Conservation (phyloP, 441 rosid genomes). For the Pelargonium fulgidum region DNA sequence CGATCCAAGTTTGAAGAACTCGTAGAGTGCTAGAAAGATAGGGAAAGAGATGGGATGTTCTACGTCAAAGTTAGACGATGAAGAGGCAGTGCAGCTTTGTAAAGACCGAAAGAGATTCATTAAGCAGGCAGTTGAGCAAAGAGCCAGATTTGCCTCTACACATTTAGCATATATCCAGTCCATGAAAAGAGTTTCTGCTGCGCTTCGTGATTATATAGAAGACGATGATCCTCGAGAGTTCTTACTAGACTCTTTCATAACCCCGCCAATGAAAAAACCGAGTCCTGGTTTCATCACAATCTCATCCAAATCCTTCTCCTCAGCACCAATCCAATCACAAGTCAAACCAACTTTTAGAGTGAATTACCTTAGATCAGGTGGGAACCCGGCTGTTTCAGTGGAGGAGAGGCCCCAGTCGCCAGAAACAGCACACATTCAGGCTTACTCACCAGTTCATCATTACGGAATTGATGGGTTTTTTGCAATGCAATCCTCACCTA, state of each 20-base stretch:
- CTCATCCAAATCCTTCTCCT: slow-evolving; percentile 40
- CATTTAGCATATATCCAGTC: slow-evolving; percentile 83
- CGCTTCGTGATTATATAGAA: slow-evolving; percentile 63
- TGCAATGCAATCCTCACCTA: slow-evolving; percentile 50
- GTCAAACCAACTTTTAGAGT: slow-evolving; percentile 48
- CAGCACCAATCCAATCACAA: slow-evolving; percentile 21
- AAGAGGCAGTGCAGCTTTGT: slow-evolving; percentile 90
- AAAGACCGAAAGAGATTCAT: slow-evolving; percentile 80
- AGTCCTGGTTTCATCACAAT: slow-evolving; percentile 58
- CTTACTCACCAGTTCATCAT: slow-evolving; percentile 51
- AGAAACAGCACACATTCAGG: slow-evolving; percentile 54
- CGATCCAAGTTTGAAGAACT: slow-evolving; percentile 26
- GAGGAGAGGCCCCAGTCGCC: slow-evolving; percentile 83
- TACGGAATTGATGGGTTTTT: slow-evolving; percentile 56
- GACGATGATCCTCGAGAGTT: slow-evolving; percentile 69
- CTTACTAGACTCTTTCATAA: slow-evolving; percentile 50
- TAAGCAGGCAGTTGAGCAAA: slow-evolving; percentile 79
- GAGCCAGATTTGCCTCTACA: slow-evolving; percentile 68
- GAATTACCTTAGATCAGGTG: slow-evolving; percentile 58
- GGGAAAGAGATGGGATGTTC: slow-evolving; percentile 79
- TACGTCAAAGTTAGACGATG: slow-evolving; percentile 72
- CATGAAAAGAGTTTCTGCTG: slow-evolving; percentile 74
- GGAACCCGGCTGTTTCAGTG: slow-evolving; percentile 58
- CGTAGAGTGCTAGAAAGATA: slow-evolving; percentile 14
- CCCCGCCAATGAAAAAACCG: slow-evolving; percentile 57